Percentiles rank a stretch among this genome's conserved stretches.
phyloP scores from a whole-genome alignment of 306 rosid species.

The Arachis hypogaea region DNA sequence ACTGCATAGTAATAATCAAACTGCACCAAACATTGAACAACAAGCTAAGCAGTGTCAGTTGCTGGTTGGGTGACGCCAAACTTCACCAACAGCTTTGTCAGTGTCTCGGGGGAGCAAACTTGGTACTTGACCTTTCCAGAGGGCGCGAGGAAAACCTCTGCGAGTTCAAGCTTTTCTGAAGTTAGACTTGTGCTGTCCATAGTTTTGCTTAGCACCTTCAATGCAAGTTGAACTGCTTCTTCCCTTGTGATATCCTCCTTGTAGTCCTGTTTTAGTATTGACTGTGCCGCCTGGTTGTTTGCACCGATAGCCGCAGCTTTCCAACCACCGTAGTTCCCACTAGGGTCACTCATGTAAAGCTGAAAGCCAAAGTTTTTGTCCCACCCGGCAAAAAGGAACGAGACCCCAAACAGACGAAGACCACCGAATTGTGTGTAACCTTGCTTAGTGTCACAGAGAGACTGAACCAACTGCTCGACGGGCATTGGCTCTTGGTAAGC shows the following conservation, averaged over 20 bases:
- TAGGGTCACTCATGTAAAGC: constrained; percentile 59
- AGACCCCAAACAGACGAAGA: constrained; percentile 58
- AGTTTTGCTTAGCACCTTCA: constrained; percentile 55
- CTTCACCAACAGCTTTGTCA: constrained; percentile 57
- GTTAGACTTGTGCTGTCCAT: constrained; percentile 61
- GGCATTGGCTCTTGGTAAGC: constrained; percentile 63
- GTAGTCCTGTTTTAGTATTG: constrained; percentile 59
- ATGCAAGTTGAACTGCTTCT: constrained; percentile 58
- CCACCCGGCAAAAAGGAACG: constrained; percentile 60
- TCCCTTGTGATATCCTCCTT: constrained; percentile 60
- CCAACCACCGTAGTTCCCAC: constrained; percentile 65
- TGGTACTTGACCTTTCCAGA: constrained; percentile 55
- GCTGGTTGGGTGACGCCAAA: constrained; percentile 55
- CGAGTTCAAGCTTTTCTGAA: constrained; percentile 58
- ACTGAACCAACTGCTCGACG: constrained; percentile 59
- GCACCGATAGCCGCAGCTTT: constrained; percentile 61
- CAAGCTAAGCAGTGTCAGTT: constrained; percentile 50
- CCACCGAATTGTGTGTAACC: constrained; percentile 60
- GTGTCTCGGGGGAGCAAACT: constrained; percentile 51
- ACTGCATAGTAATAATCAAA: constrained; percentile 15
- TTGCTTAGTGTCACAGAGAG: constrained; percentile 60
- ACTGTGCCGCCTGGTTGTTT: constrained; percentile 60
- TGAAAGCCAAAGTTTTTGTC: constrained; percentile 60
- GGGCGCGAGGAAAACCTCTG: constrained; percentile 55
- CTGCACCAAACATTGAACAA: constrained; percentile 26